Base-by-base conservation (phyloP, 495 filamentous ascomycete genomes). In the Penicillium arizonense region DNA sequence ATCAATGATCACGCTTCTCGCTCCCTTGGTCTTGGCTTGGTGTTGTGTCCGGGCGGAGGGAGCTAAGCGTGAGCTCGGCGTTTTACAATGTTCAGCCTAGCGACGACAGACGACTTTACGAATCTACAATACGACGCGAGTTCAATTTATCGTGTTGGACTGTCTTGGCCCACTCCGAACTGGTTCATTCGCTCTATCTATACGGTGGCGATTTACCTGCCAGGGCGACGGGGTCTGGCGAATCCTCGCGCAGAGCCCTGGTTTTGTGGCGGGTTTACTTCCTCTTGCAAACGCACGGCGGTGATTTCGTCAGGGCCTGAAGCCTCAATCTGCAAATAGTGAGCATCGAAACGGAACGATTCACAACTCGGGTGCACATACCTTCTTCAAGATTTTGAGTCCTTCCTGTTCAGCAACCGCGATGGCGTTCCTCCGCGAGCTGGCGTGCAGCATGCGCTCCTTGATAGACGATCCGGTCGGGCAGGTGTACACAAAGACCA, bases 401-500 rank as follows among this genome's bases (percentile, higher is more conserved):
- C 88, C 88, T 13, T 85, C 86, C 56, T 89, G 83, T 35, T 76
- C 77, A 53, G 89, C 90, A 28, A 90, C 62, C 13, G 74, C 64
- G 37, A 95, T 74, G 6, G 90, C 89, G 33, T 81, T 82, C 28
- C 81, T 80, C 63, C 90, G 89, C 58, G 88, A 88, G 32, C 89
- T 85, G 30, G 95, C 90, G 68, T 97, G 96, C 57, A 97, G 73
- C 94, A 98, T 98, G 45, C 91, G 84, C 67, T 91, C 90, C 71
- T 91, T 96, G 74, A 97, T 89, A 58, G 87, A 89, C 0, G 85
- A 83, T 4, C 72, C 82, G 3, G 80, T 77, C 4, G 94, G 94
- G 62, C 93, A 97, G 6, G 91, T 96, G 71, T 96, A 97, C 62
- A 97, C 86, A 76, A 97, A 98, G 26, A 97, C 77, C 30, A 97